These are phyloP conservation scores for Luvunga scandens DNA, from an alignment of 345 rosid genomes.

Conservation along the genomic window DNA sequence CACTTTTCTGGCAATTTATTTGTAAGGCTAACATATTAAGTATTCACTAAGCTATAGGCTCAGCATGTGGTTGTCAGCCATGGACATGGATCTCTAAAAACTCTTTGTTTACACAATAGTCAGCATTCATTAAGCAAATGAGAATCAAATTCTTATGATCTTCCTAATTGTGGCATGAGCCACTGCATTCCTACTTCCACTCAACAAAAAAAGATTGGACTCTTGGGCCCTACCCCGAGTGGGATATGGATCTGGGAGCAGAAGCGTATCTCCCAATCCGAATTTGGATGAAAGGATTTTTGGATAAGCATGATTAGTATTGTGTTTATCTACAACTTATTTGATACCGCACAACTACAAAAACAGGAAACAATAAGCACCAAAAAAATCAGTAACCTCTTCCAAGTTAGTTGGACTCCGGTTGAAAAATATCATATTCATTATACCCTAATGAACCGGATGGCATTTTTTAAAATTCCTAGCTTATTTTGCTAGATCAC, in stretches of 20 bases:
- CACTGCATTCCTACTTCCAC: no score
- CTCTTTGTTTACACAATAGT: not conserved
- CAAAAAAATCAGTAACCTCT: not conserved
- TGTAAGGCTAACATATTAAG: no score
- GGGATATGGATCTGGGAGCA: no score
- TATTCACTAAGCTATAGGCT: no score
- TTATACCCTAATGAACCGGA: no score
- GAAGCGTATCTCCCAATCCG: no score
- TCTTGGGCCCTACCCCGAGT: no score
- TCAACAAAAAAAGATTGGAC: no score
- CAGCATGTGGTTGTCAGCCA: not conserved
- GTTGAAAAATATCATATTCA: not conserved
- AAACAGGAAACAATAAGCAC: not conserved
- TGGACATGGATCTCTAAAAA: not conserved
- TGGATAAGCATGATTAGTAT: not conserved
- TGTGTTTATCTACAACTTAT: not conserved
- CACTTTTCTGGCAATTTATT: not conserved
- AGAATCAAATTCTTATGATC: no score
- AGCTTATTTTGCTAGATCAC: not conserved
- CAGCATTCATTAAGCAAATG: not conserved
- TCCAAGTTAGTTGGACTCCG: not conserved
- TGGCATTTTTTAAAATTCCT: not conserved
- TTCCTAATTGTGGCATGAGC: no score
- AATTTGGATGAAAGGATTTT: not conserved
- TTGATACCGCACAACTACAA: not conserved